phyloP scores from a whole-genome alignment of 2,329 filamentous ascomycete genomes.

The Didymellaceae sp. region DNA sequence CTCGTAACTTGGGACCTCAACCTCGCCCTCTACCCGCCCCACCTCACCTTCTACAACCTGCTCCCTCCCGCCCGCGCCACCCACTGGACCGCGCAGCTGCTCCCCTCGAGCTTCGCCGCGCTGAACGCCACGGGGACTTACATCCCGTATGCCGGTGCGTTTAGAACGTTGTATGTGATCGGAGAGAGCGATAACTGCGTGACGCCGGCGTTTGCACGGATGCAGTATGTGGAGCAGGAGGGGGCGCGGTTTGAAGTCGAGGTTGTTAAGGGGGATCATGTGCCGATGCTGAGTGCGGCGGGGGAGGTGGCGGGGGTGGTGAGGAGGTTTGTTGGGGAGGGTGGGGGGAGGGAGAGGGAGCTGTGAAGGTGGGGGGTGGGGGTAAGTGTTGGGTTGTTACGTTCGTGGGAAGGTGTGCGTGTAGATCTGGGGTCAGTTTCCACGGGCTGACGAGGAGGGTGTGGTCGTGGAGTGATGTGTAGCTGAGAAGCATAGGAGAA shows the following conservation, averaged over 20 bases:
- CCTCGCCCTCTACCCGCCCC: slow-evolving; percentile 20
- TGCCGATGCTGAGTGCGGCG: slow-evolving; percentile 34
- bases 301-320: slow-evolving; percentile 26
- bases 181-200: slow-evolving; percentile 29
- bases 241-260: slow-evolving; percentile 27
- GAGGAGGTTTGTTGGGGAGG: slow-evolving; percentile 16
- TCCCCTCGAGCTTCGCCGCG: slow-evolving; percentile 27
- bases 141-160: slow-evolving; percentile 35
- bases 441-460: too few species aligned
- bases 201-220: slow-evolving; percentile 21
- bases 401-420: too few species aligned
- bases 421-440: too few species aligned
- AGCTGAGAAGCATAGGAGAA: too few species aligned
- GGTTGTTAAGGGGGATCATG: slow-evolving; percentile 27
- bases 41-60: slow-evolving; percentile 32
- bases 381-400: too few species aligned
- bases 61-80: slow-evolving; percentile 13
- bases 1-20: slow-evolving; percentile 22
- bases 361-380: too few species aligned
- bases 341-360: too few species aligned
- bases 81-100: slow-evolving; percentile 21
- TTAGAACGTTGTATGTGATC: slow-evolving; percentile 30
- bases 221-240: slow-evolving; percentile 21
- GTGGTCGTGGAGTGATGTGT: too few species aligned
- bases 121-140: slow-evolving; percentile 31